Conservation (phyloP, 495 filamentous ascomycete species). For the Cercophora scortea region DNA sequence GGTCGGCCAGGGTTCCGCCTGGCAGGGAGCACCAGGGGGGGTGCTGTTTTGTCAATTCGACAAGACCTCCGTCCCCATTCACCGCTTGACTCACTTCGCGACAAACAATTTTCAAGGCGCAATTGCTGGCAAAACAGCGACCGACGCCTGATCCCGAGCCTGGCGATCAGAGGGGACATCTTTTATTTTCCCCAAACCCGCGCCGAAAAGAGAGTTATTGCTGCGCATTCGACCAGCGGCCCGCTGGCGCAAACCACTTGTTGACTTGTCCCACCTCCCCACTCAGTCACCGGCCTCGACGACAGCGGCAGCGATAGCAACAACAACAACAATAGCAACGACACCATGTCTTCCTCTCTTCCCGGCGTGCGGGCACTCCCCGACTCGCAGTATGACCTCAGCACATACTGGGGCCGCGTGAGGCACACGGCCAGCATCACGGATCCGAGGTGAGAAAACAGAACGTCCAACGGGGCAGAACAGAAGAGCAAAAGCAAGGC, state of each 20-base stretch:
- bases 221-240: too few relatives aligned
- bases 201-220: too few relatives aligned
- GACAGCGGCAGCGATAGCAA: not conserved
- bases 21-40: too few relatives aligned
- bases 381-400: constrained; percentile 83
- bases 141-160: not conserved
- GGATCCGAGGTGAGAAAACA: constrained; percentile 80
- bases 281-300: not conserved
- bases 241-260: too few relatives aligned
- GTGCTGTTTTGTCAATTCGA: not conserved
- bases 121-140: not conserved
- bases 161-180: too few relatives aligned
- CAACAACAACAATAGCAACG: constrained; percentile 23
- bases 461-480: too few relatives aligned
- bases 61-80: not conserved
- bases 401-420: constrained; percentile 92
- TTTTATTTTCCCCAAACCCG: too few relatives aligned
- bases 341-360: constrained; percentile 77
- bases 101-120: not conserved
- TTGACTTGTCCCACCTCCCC: not conserved
- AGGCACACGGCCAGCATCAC: constrained; percentile 81
- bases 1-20: too few relatives aligned
- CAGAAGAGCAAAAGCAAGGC: too few relatives aligned
- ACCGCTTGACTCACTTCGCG: not conserved
- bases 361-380: constrained; percentile 82